Conservation (phyloP, 805 yeast genomes). For the Yarrowia sp. region DNA sequence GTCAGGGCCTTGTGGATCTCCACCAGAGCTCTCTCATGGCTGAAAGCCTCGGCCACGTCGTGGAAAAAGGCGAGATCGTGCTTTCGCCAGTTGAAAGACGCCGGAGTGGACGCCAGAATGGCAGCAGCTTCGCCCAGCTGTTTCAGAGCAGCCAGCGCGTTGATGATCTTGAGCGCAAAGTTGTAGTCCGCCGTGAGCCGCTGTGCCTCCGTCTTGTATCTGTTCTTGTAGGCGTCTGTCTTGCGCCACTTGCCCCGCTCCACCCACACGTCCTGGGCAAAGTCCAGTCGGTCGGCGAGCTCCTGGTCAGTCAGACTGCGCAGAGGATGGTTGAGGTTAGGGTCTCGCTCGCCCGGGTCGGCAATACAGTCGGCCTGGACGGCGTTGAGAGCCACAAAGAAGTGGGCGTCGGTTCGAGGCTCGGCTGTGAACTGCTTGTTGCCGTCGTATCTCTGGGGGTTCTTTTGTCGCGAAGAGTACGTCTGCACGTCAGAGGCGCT, state of each 20-base stretch:
- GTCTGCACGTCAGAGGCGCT: not conserved
- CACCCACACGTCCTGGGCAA: slow-evolving; percentile 29
- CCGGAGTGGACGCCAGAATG: slow-evolving; percentile 11
- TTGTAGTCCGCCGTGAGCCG: slow-evolving; percentile 23
- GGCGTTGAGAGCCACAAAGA: slow-evolving; percentile 24
- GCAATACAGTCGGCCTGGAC: slow-evolving; percentile 21
- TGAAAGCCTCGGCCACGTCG: slow-evolving; percentile 2
- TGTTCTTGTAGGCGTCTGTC: not conserved
- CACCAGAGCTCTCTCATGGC: slow-evolving; percentile 11
- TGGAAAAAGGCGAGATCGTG: slow-evolving; percentile 32
- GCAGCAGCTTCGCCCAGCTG: slow-evolving; percentile 23
- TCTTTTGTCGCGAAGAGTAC: slow-evolving; percentile 11
- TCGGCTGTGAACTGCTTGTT: not conserved
- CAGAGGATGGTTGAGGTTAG: slow-evolving; percentile 20
- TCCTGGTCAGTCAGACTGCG: not conserved
- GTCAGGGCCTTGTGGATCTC: slow-evolving; percentile 10
- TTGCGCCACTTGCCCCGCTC: slow-evolving; percentile 37
- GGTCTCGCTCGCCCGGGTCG: slow-evolving; percentile 3
- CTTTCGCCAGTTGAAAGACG: slow-evolving; percentile 26
- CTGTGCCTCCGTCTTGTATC: slow-evolving; percentile 3
- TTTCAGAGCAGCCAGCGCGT: slow-evolving; percentile 26
- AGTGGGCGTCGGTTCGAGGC: slow-evolving; percentile 8
- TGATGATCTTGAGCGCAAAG: slow-evolving; percentile 34
- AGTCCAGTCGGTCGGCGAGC: slow-evolving; percentile 11
- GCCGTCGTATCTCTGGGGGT: slow-evolving; percentile 7